phyloP scores from a whole-genome alignment of 75 land plant species.

The Adiantum capillusveneris region DNA sequence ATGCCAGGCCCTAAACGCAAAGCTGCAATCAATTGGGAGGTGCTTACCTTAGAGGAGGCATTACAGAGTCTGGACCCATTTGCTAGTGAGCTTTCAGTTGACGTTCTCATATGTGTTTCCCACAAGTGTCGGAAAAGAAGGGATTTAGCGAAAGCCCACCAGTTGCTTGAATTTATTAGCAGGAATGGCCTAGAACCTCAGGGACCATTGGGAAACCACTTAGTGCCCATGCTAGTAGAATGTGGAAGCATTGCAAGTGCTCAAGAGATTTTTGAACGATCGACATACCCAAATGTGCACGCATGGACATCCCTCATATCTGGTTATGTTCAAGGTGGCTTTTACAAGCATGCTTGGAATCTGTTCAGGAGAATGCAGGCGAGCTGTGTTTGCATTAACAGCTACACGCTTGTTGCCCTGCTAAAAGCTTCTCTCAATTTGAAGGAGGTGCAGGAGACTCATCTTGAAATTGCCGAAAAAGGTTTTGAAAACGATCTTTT shows the following conservation, averaged over 20 bases:
- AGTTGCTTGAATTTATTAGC: not conserved
- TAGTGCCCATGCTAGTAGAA: slow-evolving; percentile 1
- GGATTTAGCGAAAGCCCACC: not conserved
- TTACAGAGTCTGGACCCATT: no score
- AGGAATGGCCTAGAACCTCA: not conserved
- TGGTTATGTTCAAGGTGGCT: not conserved
- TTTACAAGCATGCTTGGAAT: not conserved
- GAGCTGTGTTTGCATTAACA: not conserved
- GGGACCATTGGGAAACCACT: not conserved
- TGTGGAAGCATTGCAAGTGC: slow-evolving; percentile 1
- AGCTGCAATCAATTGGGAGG: no score
- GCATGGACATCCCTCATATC: slow-evolving; percentile 3
- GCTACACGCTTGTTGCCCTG: slow-evolving; percentile 4
- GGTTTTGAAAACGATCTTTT: slow-evolving; percentile 11
- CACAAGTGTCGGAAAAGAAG: not conserved
- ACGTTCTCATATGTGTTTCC: not conserved
- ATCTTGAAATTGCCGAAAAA: not conserved
- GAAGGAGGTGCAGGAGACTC: not conserved
- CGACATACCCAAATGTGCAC: not conserved
- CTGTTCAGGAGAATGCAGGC: not conserved
- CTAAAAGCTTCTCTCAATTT: not conserved
- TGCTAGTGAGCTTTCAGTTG: not conserved
- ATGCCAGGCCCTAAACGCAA: no score
- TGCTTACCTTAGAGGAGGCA: no score
- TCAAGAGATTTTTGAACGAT: not conserved